Evolutionary conservation across 1,284 basidiomycete genomes (phyloP), one percentile per base, ranked within the genome.

Genomic region (Leucoagaricus sp.): DNA sequence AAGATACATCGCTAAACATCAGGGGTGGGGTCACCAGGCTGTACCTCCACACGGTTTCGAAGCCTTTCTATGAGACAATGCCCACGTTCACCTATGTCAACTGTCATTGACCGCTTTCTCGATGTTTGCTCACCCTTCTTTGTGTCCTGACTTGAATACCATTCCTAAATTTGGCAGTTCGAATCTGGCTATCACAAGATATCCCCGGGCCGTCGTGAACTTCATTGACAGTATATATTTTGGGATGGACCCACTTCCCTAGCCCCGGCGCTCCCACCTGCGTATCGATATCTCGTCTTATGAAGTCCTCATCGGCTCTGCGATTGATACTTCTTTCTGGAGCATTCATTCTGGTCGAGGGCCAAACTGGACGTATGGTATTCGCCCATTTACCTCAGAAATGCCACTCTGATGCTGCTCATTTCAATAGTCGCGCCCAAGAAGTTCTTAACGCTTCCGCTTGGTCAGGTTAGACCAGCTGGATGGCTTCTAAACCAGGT

Each of bases 401-500:
- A 5, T 6, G 33, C 12, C 25, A 29, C 31, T 19, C 49, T 57
- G 13, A 41, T 21, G 31, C 38, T 57, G 23, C 40, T 25, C 34
- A 53, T n/a, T 15, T 33, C 28, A 26, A 19, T 48, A 74, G 82
- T 84, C 57, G 81, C 77, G 21, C 76, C 80, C 0, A 82, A 80
- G 72, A 75, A 77, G 61, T 84, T 75, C 64, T 58, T 76, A 31
- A 76, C 72, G 23, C 63, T 83, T 15, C 81, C 80, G 1, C 69
- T 84, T 6, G 80, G 80, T 12, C 68, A 72, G 33, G 69, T 84
- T 34, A 74, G 70, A 57, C 80, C 82, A 2, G 62, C 76, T 0
- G 81, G 82, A 64, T 84, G 82, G 82, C 67, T 84, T 17, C 68
- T 73, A 62, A 79, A 83, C 62, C 82, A 84, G 67, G 80, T n/a